Conservation (phyloP, 805 yeast species). For the Suhomyces canberraensis region DNA sequence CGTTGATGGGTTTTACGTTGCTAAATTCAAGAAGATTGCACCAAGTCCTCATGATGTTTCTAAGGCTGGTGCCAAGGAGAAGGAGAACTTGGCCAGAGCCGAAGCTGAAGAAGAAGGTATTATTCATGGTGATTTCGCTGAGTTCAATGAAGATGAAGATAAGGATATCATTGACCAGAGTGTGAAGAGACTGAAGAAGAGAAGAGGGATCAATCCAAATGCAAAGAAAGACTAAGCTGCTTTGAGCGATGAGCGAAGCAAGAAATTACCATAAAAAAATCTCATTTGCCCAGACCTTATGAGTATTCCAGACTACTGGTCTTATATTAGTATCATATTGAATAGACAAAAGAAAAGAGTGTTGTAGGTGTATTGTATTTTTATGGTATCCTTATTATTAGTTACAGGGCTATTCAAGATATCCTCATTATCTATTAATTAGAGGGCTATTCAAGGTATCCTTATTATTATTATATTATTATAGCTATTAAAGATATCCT, state of each 20-base stretch:
- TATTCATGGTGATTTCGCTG: constrained; percentile 82
- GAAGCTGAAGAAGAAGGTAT: constrained; percentile 81
- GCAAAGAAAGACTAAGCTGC: background rate
- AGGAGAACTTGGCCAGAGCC: constrained; percentile 75
- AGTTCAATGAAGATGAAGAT: constrained; percentile 75
- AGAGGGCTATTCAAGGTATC: no score
- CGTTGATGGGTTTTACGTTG: constrained; percentile 98
- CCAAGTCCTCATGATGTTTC: constrained; percentile 81
- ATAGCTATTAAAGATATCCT: no score
- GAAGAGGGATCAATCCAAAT: constrained; percentile 71
- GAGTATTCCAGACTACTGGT: no score
- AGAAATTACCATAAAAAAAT: no score
- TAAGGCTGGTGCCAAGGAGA: constrained; percentile 85
- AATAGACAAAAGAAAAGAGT: no score
- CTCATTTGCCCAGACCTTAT: no score
- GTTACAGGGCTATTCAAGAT: no score
- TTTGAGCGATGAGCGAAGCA: background rate
- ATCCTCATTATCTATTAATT: no score
- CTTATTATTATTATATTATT: no score
- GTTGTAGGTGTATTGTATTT: no score
- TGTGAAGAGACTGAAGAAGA: constrained; percentile 60
- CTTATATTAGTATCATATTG: no score
- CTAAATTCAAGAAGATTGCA: constrained; percentile 89
- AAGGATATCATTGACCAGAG: constrained; percentile 65
- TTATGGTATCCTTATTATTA: no score